Evolutionary conservation across 345 rosid genomes (phyloP), one percentile per base, ranked within the genome.

Genomic region (Lenwebbia sp.): DNA sequence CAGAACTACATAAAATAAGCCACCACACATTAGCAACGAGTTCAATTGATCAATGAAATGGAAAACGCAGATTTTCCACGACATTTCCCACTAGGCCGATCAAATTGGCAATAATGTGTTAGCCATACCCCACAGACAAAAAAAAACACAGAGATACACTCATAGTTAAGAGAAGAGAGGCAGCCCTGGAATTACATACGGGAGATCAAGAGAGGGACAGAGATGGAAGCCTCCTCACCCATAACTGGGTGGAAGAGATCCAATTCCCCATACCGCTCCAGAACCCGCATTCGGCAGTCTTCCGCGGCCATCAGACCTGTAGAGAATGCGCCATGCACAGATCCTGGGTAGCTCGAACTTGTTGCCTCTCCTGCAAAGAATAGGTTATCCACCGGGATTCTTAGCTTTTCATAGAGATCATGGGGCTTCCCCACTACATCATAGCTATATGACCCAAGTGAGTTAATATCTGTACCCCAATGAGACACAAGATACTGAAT

Each of bases 351-450:
- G 88, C 89, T 92, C 85, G 85, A 50, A 83, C 98, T 96, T 0
- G 98, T 96, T 9, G 99, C 99, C 91, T 97, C 99, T 84, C 99
- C 99, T 0, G 99, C 99, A 89, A 97, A 97, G 95, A 97, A 97
- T 88, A 97, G 85, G 90, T 97, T 97, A 88, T 96, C 99, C 47
- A 97, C 93, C 1, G 99, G 99, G 54, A 93, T 90, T 88, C 99
- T 93, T 25, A 97, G 92, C 93, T 87, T 92, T 86, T 97, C 99
- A 85, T 92, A 96, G 88, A 94, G 97, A 87, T 94, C 97, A 87
- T 96, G 97, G 92, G 99, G 58, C 62, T 91, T 96, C 4, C 96
- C 97, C 75, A 96, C 99, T 53, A 88, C 86, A 87, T 95, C 98
- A 13, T 93, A 97, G 95, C 96, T 94, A 85, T 97, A 97, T 83